These are phyloP conservation scores for Allium cepa DNA, from an alignment of 106 monocot species.

Conservation along the genomic window DNA sequence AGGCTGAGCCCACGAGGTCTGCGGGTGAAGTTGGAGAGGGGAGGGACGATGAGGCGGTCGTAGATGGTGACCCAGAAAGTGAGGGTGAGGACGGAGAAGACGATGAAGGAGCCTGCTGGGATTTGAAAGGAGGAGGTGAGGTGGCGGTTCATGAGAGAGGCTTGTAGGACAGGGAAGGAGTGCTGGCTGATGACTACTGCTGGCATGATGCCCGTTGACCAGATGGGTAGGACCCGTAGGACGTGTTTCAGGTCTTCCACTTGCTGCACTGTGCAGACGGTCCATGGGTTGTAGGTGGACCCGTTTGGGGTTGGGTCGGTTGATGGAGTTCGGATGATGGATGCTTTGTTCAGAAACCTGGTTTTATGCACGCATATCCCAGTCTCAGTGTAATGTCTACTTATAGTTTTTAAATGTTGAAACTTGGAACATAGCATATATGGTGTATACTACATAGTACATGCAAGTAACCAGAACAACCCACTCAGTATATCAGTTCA, in stretches of 20 bases:
- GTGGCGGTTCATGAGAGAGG: conserved; percentile 37
- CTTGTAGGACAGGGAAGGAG: conserved; percentile 32
- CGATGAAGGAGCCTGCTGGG: conserved; percentile 44
- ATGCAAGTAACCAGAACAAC: too few species aligned
- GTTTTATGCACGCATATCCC: too few species aligned
- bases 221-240: conserved; percentile 33
- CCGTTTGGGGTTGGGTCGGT: conserved; percentile 9
- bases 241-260: conserved; percentile 54
- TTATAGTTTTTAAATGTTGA: too few species aligned
- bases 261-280: conserved; percentile 48
- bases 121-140: conserved; percentile 32
- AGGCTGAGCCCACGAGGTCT: conserved; percentile 32
- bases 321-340: conserved; percentile 26
- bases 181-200: conserved; percentile 39
- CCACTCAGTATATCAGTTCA: too few species aligned
- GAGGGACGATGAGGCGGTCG: conserved; percentile 41
- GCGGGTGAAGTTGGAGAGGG: conserved; percentile 17
- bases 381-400: too few species aligned
- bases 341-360: conserved; percentile 73
- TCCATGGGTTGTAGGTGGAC: conserved; percentile 24
- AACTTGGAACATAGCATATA: too few species aligned
- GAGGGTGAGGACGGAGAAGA: conserved; percentile 43
- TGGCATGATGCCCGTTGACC: conserved; percentile 42
- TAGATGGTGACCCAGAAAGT: conserved; percentile 51
- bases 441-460: too few species aligned